phyloP scores from a whole-genome alignment of 139 green algal species.

The Pedinophyceae sp. region DNA sequence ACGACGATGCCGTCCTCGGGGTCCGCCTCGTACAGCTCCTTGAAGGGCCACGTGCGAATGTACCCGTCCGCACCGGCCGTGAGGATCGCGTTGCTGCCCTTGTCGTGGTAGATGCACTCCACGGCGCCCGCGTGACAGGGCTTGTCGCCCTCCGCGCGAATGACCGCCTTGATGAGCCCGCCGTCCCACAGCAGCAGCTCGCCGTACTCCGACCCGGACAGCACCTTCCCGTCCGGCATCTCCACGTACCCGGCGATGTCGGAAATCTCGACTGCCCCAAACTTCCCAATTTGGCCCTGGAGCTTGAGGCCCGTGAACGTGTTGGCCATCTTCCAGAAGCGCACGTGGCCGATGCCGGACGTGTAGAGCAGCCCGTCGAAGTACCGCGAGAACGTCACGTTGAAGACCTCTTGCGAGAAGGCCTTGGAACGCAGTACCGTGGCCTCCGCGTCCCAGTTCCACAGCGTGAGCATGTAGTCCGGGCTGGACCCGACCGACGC shows the following conservation, averaged over 20 bases:
- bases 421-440: constrained; percentile 59
- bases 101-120: too few species aligned
- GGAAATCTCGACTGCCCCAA: constrained; percentile 51
- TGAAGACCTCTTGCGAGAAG: constrained; percentile 56
- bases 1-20: too few species aligned
- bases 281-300: constrained; percentile 59
- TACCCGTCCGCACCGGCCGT: constrained; percentile 49
- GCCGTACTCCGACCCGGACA: constrained; percentile 47
- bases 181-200: constrained; percentile 62
- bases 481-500: constrained; percentile 50
- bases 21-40: constrained; percentile 11
- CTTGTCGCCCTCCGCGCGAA: constrained; percentile 18
- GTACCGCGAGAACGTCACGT: constrained; percentile 42
- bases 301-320: constrained; percentile 87
- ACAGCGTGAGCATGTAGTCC: constrained; percentile 69
- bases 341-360: constrained; percentile 60
- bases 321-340: constrained; percentile 70
- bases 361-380: constrained; percentile 43
- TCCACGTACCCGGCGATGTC: constrained; percentile 59
- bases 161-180: constrained; percentile 53
- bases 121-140: constrained; percentile 52
- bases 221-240: constrained; percentile 51
- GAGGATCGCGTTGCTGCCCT: constrained; percentile 24
- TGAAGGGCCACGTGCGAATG: constrained; percentile 42
- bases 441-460: constrained; percentile 45